Conservation (phyloP, 192 early-diverging fungal species). For the Coemansia sp. region DNA sequence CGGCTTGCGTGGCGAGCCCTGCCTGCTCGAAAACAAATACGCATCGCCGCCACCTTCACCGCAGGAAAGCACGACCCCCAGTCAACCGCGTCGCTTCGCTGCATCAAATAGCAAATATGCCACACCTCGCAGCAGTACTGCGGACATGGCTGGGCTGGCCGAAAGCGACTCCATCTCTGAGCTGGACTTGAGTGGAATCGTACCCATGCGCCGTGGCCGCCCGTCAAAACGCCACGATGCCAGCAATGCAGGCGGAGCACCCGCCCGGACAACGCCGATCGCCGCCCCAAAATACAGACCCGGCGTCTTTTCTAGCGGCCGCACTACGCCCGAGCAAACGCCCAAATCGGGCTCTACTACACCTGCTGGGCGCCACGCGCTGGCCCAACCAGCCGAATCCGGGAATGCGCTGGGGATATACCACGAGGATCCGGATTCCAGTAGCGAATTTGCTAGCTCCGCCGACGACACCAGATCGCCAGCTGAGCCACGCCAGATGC, state of each 20-base stretch:
- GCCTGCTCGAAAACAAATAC: slow-evolving; percentile 49
- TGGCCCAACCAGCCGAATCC: background rate
- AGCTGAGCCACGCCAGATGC: slow-evolving; percentile 11
- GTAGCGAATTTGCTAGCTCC: background rate
- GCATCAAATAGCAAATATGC: slow-evolving; percentile 27
- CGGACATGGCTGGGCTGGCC: background rate
- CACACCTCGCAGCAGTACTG: slow-evolving; percentile 30
- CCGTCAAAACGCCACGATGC: slow-evolving; percentile 55
- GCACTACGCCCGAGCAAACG: background rate
- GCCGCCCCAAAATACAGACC: background rate
- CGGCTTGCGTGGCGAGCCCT: slow-evolving; percentile 52
- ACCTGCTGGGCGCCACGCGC: slow-evolving; percentile 18
- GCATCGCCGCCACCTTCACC: slow-evolving; percentile 33
- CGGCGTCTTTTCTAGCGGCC: background rate
- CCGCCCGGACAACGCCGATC: background rate
- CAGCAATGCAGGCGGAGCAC: background rate
- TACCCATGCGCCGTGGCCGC: slow-evolving; percentile 91
- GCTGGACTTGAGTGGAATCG: slow-evolving; percentile 56
- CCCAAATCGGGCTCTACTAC: slow-evolving; percentile 5
- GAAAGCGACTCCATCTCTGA: slow-evolving; percentile 42
- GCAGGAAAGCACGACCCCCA: slow-evolving; percentile 6
- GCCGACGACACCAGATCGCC: background rate
- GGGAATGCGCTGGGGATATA: slow-evolving; percentile 28
- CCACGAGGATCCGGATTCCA: slow-evolving; percentile 1
- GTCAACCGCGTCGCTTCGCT: slow-evolving; percentile 37